Evolutionary conservation across 495 filamentous ascomycete species (phyloP), one percentile per base, ranked within the genome.

Genomic region (Hyaloscypha hepaticicola): DNA sequence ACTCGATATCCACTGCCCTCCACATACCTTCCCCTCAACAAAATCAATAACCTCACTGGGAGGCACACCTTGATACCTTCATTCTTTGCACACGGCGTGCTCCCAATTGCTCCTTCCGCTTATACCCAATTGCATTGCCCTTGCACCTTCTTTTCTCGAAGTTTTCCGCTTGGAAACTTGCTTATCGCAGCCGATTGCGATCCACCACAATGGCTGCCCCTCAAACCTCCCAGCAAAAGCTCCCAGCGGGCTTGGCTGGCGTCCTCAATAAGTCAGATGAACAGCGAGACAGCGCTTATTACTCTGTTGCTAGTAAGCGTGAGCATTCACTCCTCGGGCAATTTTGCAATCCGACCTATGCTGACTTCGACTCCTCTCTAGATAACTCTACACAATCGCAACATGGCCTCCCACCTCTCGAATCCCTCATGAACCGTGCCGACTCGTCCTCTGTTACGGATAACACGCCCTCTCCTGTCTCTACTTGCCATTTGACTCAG

Each of bases 241-340:
- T 81, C 50, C 81, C 82, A 41, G 71, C 75, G 6, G 79, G 76
- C 19, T 67, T 84, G 58, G 78, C 79, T 9, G 76, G 76, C 9
- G 77, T 84, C 14, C 70, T 84, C 29, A 84, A 83, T 63, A 66
- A 75, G 27, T 77, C 81, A 1, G 78, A 82, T 22, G 80, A 83
- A 7, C 70, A 82, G 60, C 75, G 82, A 24, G 82, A 85, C 69
- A 83, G 81, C 34, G 82, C 81, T 12, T 85, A 84, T 60, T 84
- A 75, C 59, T 25, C 79, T 29, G 77, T 77, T 34, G 80, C 80
- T 5, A 83, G 81, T 74, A 85, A 85, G 70, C 82, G 82, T 85
- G 66, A 72, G 79, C 48, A n/a, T n/a, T 51, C 59, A 60, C 26
- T 55, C 33, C 31, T 53, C 34, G 28, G 45, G 24, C 38, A 45